A percentile compares a stretch with the other conserved stretches of the same genome.
Evolutionary conservation across 345 rosid genomes (phyloP).

Genomic region (Microthlaspi erraticum): DNA sequence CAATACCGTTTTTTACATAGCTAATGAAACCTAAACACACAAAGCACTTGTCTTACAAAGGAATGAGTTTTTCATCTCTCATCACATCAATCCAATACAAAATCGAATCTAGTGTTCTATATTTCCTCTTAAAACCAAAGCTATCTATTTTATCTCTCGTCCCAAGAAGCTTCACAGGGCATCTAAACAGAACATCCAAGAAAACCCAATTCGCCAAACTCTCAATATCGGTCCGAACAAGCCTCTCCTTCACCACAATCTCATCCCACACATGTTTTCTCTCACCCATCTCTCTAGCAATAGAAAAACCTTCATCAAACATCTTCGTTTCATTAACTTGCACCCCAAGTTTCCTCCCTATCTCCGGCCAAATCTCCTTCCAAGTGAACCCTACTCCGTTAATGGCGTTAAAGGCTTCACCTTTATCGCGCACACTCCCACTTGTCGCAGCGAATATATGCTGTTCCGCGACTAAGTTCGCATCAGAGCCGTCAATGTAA

Average conservation of each 20-base stretch:
- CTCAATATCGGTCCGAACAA: constrained; percentile 59
- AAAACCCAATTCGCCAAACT: constrained; percentile 88
- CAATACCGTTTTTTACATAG: constrained; percentile 15
- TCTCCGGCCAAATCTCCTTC: constrained; percentile 77
- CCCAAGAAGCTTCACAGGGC: constrained; percentile 74
- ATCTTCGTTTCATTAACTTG: constrained; percentile 47
- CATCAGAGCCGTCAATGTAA: constrained; percentile 79
- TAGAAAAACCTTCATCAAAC: constrained; percentile 59
- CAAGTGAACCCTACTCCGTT: constrained; percentile 78
- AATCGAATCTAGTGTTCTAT: constrained; percentile 63
- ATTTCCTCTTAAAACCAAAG: constrained; percentile 68
- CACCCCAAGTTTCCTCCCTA: constrained; percentile 65
- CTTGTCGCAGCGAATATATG: constrained; percentile 79
- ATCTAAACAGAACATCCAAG: constrained; percentile 73
- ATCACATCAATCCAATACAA: constrained; percentile 77
- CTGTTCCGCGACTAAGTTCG: constrained; percentile 72
- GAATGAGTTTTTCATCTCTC: constrained; percentile 71
- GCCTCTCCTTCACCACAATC: constrained; percentile 59
- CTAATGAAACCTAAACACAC: neutral
- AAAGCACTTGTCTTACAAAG: constrained; percentile 36
- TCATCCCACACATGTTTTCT: constrained; percentile 66
- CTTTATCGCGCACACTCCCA: constrained; percentile 49
- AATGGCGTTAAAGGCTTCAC: constrained; percentile 72
- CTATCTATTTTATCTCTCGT: constrained; percentile 63
- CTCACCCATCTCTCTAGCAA: constrained; percentile 55